phyloP scores from a whole-genome alignment of 768 basidiomycete species.

The Lactarius tabidus region DNA sequence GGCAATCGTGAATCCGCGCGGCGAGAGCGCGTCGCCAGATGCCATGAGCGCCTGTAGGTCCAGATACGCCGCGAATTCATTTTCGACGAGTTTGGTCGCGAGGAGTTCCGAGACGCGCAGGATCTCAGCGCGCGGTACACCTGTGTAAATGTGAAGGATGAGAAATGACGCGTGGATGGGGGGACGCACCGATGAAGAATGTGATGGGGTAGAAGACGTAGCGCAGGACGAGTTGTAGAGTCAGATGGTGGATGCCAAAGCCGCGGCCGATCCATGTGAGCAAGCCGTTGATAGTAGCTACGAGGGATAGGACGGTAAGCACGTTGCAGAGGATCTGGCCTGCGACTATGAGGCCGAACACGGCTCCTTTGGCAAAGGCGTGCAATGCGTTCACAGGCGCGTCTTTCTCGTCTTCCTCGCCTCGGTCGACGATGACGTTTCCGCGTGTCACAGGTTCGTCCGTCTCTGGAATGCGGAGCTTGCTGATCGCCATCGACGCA shows the following conservation, averaged over 20 bases:
- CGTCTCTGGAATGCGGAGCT: slow-evolving; percentile 77
- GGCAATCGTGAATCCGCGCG: slow-evolving; percentile 75
- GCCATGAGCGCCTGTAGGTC: slow-evolving; percentile 47
- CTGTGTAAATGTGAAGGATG: slow-evolving; percentile 26
- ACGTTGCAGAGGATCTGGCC: slow-evolving; percentile 89
- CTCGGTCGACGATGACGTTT: slow-evolving; percentile 73
- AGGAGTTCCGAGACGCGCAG: slow-evolving; percentile 75
- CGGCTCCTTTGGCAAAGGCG: slow-evolving; percentile 81
- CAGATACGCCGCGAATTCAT: slow-evolving; percentile 78
- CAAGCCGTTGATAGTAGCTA: slow-evolving; percentile 77
- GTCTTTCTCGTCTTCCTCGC: slow-evolving; percentile 46
- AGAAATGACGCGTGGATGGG: no score
- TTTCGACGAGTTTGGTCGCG: slow-evolving; percentile 82
- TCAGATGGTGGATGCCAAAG: slow-evolving; percentile 78
- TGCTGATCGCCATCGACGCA: slow-evolving; percentile 88
- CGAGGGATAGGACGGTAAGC: slow-evolving; percentile 77
- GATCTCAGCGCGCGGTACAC: slow-evolving; percentile 80
- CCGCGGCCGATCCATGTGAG: slow-evolving; percentile 87
- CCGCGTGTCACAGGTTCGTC: slow-evolving; percentile 88
- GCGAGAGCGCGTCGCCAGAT: slow-evolving; percentile 52
- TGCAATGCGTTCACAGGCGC: slow-evolving; percentile 76
- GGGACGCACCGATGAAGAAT: slow-evolving; percentile 55
- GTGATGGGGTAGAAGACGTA: slow-evolving; percentile 88
- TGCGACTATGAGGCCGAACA: slow-evolving; percentile 81
- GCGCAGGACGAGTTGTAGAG: slow-evolving; percentile 77